Base-by-base conservation (phyloP, 257 asterid species). In the Nicotiana undulata region DNA sequence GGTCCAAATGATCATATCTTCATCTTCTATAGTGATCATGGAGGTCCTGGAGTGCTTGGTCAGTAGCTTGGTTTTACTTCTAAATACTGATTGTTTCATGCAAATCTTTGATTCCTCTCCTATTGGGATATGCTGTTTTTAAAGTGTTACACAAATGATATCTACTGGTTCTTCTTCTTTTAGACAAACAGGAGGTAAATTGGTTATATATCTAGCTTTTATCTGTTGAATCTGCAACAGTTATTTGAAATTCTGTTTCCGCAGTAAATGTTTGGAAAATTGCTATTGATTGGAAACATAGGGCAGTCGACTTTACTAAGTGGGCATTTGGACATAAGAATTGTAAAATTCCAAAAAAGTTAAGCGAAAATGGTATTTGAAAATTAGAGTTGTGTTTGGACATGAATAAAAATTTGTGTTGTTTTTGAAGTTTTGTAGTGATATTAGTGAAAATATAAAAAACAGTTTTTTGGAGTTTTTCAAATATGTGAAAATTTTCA, bases 1-100 rank as follows among this genome's bases (percentile, higher is more conserved):
- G 95, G 97, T 79, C 98, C 98, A 24, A 86, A 94, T 77, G 99
- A 96, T 87, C 97, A 89, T 70, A 92, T 96, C 81, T 94, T 96
- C 85, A 64, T 96, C 65, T 96, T 87, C 84, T 96, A 94, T 81
- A 80, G 98, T 6, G 99, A 96, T 85, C 99, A 94, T 79, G 99
- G 99, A 28, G 98, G 98, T 72, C 95, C 98, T 82, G 99, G 98
- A 51, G 91, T 94, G 40, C 95, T 96, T 58, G 99, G 99, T 96
- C 31, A 84, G 97, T 83, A 46, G 13, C 58, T 70, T 46, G 1
- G 6, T 22, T 44, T 3, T 44, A 44, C 37, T 70, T 68, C 56
- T 20, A 37, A 68, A 20, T 68, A 68, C 20, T 40, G 56, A 40
- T 20, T 67, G 76, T 67, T 67, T 68, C 56, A 20, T 11, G 56